phyloP scores from a whole-genome alignment of 768 basidiomycete species.

The Paxillus rubicundulus region DNA sequence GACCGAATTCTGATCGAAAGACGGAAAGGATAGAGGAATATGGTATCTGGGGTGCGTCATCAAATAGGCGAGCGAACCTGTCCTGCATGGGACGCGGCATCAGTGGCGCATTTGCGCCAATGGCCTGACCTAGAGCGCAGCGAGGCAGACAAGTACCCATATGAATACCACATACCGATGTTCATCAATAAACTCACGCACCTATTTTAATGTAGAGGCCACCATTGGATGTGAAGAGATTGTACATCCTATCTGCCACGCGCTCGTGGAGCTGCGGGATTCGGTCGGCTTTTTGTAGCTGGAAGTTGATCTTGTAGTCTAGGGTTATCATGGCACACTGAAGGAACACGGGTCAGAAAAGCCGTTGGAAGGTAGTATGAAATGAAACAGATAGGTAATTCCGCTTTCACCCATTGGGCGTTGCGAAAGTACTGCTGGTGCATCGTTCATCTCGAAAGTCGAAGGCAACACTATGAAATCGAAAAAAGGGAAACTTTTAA shows the following conservation, averaged over 20 bases:
- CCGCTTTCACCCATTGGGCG: background rate
- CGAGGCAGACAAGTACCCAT: background rate
- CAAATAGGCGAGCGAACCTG: constrained; percentile 82
- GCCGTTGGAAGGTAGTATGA: background rate
- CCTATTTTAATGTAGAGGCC: constrained; percentile 87
- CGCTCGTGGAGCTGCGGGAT: constrained; percentile 85
- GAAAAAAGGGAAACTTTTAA: too few species aligned
- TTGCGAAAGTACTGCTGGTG: background rate
- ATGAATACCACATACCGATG: background rate
- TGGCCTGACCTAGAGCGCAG: constrained; percentile 54
- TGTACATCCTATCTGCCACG: constrained; percentile 73
- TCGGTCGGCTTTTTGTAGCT: constrained; percentile 59
- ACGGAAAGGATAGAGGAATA: constrained; percentile 67
- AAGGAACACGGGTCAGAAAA: constrained; percentile 1
- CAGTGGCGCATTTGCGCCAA: constrained; percentile 82
- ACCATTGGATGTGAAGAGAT: constrained; percentile 78
- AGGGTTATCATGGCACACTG: constrained; percentile 69
- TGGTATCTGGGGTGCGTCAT: constrained; percentile 83
- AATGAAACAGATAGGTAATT: background rate
- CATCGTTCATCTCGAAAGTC: background rate
- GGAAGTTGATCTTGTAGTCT: constrained; percentile 90
- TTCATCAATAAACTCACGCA: constrained; percentile 23
- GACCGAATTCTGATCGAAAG: constrained; percentile 66
- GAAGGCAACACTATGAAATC: background rate
- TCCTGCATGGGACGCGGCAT: constrained; percentile 81